Base-by-base conservation (phyloP, 306 rosid genomes). In the Glycine soja region DNA sequence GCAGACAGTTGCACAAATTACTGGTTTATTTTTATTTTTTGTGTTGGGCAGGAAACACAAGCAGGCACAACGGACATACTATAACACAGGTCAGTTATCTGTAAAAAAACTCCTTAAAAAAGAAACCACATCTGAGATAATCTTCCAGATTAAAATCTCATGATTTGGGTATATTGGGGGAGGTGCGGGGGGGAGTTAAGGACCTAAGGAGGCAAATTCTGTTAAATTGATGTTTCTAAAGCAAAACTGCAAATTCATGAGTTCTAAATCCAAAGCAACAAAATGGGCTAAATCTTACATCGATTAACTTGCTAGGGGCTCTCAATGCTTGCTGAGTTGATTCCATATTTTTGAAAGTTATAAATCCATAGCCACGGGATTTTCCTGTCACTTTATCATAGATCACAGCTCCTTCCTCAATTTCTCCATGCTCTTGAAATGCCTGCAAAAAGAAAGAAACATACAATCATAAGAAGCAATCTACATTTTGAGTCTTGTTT, bases 291-390 rank as follows among this genome's bases (percentile, higher is more conserved):
- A 71, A 68, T 56, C 90, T 87, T 84, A 91, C 98, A 74, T 93
- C 98, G 61, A 93, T 91, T 81, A 91, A 80, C 87, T 91, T 91
- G 89, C 92, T 88, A 75, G 97, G 88, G 42, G 93, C 97, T 84
- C 81, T 84, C 72, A 94, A 77, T 63, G 98, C 98, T 51, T 3
- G 43, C 32, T 89, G 94, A 56, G 97, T 88, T 68, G 97, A 94
- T 77, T 92, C 94, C 87, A 92, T 85, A 68, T 89, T 47, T 66
- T 90, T 90, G 86, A 73, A 94, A 70, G 97, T 90, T 57, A 92
- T 90, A 86, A 90, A 94, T 80, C 98, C 98, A 88, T 89, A 90
- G 47, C 93, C 93, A 54, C 97, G 93, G 0, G 97, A 92, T 77
- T 86, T 92, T 43, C 89, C 91, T 9, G 92, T 92, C 2, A 77